These are phyloP conservation scores for Dittrichia graveolens DNA, from an alignment of 129 eudicot species.

Conservation along the genomic window DNA sequence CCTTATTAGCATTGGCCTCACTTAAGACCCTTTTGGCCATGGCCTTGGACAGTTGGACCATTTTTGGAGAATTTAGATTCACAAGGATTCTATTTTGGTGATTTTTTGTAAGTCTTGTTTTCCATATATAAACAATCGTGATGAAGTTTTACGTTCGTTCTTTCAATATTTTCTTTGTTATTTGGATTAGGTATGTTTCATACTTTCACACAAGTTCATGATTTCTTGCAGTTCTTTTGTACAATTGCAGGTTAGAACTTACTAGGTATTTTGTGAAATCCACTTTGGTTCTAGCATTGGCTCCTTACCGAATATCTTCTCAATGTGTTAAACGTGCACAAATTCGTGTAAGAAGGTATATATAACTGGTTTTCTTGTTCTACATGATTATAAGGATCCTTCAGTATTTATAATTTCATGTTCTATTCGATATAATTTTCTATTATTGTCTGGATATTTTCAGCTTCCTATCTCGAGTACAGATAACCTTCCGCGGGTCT, in stretches of 20 bases:
- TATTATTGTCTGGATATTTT: constrained; percentile 11
- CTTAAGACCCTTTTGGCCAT: background rate
- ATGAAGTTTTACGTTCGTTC: background rate
- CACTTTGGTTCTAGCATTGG: constrained; percentile 54
- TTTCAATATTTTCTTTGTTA: background rate
- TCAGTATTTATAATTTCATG: background rate
- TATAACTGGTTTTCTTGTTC: constrained; percentile 1
- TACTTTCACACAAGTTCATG: constrained; percentile 1
- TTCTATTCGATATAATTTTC: background rate
- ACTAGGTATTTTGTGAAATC: constrained; percentile 54
- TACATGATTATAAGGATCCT: background rate
- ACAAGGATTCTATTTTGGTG: constrained; percentile 13
- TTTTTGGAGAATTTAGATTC: background rate
- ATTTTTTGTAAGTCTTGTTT: background rate
- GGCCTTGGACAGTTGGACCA: background rate
- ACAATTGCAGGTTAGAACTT: constrained; percentile 66
- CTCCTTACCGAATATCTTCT: constrained; percentile 52
- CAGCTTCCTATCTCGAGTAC: constrained; percentile 68
- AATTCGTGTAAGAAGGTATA: constrained; percentile 53
- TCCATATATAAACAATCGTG: constrained; percentile 1
- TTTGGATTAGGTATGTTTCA: background rate
- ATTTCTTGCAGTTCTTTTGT: constrained; percentile 25
- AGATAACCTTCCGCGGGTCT: constrained; percentile 71
- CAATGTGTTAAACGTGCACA: constrained; percentile 40
- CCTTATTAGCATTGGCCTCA: background rate